Evolutionary conservation across 208 protist species (phyloP).

Genomic region (Trichomonas tenax): DNA sequence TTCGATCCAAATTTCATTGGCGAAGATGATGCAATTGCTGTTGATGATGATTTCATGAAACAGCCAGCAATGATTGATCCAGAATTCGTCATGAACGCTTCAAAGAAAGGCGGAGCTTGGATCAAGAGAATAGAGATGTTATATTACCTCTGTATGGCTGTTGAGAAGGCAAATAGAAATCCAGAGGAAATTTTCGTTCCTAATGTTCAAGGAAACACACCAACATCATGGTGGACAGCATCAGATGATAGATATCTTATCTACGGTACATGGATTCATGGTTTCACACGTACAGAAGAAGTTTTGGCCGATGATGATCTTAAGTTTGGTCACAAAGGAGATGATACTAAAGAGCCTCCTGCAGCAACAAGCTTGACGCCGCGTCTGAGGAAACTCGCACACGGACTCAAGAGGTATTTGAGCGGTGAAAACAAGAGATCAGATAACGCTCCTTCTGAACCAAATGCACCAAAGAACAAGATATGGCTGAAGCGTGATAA

Average conservation of each 20-base stretch:
- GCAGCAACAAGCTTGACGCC: neutral
- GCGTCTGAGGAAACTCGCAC: neutral
- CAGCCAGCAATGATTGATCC: constrained; percentile 11
- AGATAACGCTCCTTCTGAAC: neutral
- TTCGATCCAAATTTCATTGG: neutral
- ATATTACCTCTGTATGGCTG: constrained; percentile 2
- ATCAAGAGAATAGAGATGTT: neutral
- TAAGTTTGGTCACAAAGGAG: neutral
- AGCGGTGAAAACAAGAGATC: neutral
- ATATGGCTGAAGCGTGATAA: neutral
- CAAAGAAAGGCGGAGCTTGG: neutral
- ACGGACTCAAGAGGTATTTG: neutral
- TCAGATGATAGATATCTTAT: constrained; percentile 1
- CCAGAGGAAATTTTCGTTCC: neutral
- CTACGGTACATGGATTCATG: neutral
- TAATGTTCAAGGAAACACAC: neutral
- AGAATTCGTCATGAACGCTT: neutral
- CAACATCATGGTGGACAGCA: neutral
- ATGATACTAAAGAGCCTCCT: neutral
- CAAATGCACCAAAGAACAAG: neutral
- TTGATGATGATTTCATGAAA: constrained; percentile 3
- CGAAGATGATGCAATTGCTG: neutral
- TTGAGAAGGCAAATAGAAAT: neutral
- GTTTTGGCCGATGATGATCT: neutral
- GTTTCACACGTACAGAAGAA: neutral